A percentile compares a stretch with the other conserved stretches of the same genome.
Conservation (phyloP, 2,329 filamentous ascomycete species). For the Trichoderma sp. region DNA sequence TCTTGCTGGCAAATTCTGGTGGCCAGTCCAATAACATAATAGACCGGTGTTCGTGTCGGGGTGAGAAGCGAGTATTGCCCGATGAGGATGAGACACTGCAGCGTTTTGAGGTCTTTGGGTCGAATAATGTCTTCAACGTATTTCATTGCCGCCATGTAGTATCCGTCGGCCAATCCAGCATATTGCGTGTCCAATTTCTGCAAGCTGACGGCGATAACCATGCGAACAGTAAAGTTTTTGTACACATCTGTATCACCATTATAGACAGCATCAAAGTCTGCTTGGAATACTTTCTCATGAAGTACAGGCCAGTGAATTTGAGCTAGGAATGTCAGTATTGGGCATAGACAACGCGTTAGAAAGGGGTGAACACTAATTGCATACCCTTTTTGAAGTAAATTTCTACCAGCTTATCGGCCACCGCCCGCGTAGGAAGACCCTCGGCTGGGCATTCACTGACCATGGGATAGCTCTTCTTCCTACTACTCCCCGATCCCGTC, state of each 20-base stretch:
- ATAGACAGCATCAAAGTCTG: constrained; percentile 79
- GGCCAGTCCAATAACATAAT: constrained; percentile 87
- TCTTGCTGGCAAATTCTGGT: constrained; percentile 86
- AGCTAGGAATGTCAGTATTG: constrained; percentile 48
- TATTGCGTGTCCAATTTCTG: constrained; percentile 88
- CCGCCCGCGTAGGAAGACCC: constrained; percentile 67
- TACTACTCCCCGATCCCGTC: constrained; percentile 48
- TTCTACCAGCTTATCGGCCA: constrained; percentile 77
- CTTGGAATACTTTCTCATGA: constrained; percentile 75
- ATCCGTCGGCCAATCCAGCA: constrained; percentile 91
- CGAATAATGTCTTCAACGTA: constrained; percentile 79
- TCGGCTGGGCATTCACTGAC: constrained; percentile 80
- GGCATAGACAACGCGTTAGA: not conserved
- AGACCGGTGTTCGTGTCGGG: constrained; percentile 86
- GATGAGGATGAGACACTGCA: constrained; percentile 86
- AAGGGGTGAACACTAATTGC: constrained; percentile 23
- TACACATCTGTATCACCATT: constrained; percentile 72
- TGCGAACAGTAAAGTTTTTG: constrained; percentile 82
- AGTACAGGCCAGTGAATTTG: constrained; percentile 85
- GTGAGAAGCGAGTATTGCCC: constrained; percentile 90
- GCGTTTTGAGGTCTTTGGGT: constrained; percentile 83
- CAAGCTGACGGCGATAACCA: constrained; percentile 92
- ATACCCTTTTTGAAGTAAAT: constrained; percentile 82
- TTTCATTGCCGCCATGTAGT: constrained; percentile 85
- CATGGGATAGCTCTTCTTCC: constrained; percentile 86